Evolutionary conservation across 257 asterid genomes (phyloP).

Genomic region (Datura wrightii): DNA sequence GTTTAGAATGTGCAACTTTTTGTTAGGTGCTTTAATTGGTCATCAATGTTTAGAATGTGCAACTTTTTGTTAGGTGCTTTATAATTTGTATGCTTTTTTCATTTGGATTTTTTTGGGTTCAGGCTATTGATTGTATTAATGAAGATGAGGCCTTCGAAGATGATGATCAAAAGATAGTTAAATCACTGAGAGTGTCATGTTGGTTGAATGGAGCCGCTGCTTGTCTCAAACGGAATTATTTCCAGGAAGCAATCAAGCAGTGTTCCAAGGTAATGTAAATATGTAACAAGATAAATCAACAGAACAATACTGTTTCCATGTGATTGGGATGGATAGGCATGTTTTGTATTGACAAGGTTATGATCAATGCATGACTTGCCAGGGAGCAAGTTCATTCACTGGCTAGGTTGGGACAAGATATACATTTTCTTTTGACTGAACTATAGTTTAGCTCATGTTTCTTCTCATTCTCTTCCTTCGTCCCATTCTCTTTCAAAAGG

Average conservation of each 20-base stretch:
- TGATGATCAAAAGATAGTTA: constrained; percentile 51
- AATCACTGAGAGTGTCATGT: constrained; percentile 58
- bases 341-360: background rate
- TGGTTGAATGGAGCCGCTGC: constrained; percentile 82
- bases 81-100: constrained; percentile 15
- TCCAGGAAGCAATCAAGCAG: constrained; percentile 51
- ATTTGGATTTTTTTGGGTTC: constrained; percentile 28
- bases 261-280: constrained; percentile 64
- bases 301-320: background rate
- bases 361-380: background rate
- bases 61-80: background rate
- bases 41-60: too few species aligned
- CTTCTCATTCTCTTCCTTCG: background rate
- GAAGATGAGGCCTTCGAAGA: constrained; percentile 51
- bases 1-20: background rate
- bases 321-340: background rate
- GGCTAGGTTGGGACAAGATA: background rate
- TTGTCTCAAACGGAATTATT: constrained; percentile 59
- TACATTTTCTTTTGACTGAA: background rate
- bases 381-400: background rate
- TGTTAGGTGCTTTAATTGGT: constrained; percentile 1
- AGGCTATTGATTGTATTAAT: constrained; percentile 63
- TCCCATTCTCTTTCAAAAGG: background rate
- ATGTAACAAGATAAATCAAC: constrained; percentile 14
- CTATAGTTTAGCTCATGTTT: too few species aligned